Evolutionary conservation across 2,329 filamentous ascomycete genomes (phyloP), one percentile per base, ranked within the genome.

Genomic region (Fusarium phyllophilum): DNA sequence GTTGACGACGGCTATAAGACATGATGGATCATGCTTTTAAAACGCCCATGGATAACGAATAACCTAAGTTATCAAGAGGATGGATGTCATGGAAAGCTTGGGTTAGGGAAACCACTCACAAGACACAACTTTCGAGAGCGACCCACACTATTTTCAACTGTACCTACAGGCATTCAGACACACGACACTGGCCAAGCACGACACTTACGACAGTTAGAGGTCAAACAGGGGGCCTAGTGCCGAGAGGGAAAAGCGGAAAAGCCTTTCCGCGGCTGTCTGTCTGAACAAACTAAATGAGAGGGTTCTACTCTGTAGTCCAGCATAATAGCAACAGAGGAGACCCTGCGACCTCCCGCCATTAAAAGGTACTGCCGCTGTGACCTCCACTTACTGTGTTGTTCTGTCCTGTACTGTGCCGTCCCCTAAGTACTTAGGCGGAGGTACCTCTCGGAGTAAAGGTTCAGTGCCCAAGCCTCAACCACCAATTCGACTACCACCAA

Each of bases 391-490:
- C 31, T 57, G 49, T 45, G 34, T 38, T 31, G 51, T 29, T n/a
- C 51, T 41, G 51, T 39, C 44, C 45, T 60, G 34, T 42, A 29
- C 38, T 51, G 52, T 60, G 45, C 46, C 22, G 24, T 67, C 49
- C 38, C 31, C 34, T 26, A 46, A 18, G 24, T 39, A 12, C 26
- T 29, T 39, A 39, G 38, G 8, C 12, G 20, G 18, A 62, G 44
- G 36, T 66, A 58, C 63, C 60, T 67, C 36, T 17, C 24, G 20
- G 51, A 55, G 51, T 55, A 82, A 84, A 84, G 82, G 56, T 54
- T 22, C 42, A 67, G 62, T 67, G 81, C 82, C 68, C 52, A 61
- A 70, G 82, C 83, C 82, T 84, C 83, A 83, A 78, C 76, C 76
- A 78, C 78, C 77, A 79, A 81, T 73, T 80, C 51, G 34, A 55